Base-by-base conservation (phyloP, 75 land plant genomes). In the Ceratopteris richardii region DNA sequence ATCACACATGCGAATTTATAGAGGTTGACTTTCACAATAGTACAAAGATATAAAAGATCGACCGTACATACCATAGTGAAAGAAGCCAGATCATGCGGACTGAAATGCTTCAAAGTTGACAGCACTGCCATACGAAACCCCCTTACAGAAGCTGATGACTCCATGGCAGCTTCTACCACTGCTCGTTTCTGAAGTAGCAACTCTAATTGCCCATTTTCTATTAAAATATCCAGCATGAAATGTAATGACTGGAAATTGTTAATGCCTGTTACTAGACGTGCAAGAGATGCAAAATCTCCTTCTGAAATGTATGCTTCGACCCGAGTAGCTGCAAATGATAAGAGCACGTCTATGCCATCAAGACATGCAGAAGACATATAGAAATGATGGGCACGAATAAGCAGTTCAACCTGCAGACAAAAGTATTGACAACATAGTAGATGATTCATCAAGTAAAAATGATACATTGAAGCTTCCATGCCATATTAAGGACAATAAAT, bases 81-180 rank as follows among this genome's bases (percentile, higher is more conserved):
- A 60, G 96, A 87, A 66, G 89, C 98, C 18, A 80, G 85, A 57
- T 94, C 98, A 37, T 79, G 63, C 30, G 96, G 80, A 47, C 77
- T 94, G 56, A 86, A 89, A 60, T 77, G 87, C 70, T 83, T 83
- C 51, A 94, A 66, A 25, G 98, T 75, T 69, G 98, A 82, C 28
- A 94, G 87, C 60, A 94, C 83, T 57, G 98, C 87, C 90, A 94
- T 94, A 20, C 91, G 80, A 61, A 94, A 94, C 47, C 95, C 96
- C 66, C 80, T 75, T 25, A 81, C 82, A 44, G 87, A 76, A 46
- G 79, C 87, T 63, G 83, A 80, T 39, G 85, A 77, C 61, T 79
- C 82, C 33, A 80, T 66, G 58, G 75, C 59, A n/a, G 77, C 62
- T 41, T 93, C 96, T 51, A 88, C 83, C 61, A 78, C 78, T 33